Evolutionary conservation across 1,139 yeast genomes (phyloP).

Genomic region (Candida tropicalis): DNA sequence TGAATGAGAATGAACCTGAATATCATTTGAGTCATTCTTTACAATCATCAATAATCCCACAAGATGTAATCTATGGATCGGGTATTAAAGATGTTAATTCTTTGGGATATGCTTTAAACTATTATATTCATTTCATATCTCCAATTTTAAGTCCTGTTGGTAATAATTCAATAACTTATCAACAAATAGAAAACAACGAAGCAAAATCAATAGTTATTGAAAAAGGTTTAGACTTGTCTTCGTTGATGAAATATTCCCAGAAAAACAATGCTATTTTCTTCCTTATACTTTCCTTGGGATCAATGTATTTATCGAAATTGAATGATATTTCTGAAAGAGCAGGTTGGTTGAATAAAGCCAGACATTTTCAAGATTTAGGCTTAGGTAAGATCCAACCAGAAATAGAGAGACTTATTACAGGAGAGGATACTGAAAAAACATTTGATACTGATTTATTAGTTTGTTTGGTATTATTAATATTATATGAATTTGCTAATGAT

Average conservation of each 20-base stretch:
- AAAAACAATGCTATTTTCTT: constrained; percentile 26
- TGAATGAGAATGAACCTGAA: constrained; percentile 6
- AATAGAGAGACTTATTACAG: constrained; percentile 12
- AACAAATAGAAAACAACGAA: constrained; percentile 12
- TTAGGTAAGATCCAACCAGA: constrained; percentile 16
- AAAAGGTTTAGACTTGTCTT: constrained; percentile 26
- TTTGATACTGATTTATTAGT: constrained; percentile 22
- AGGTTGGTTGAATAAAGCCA: constrained; percentile 24
- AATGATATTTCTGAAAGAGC: constrained; percentile 13
- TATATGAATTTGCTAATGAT: constrained; percentile 33
- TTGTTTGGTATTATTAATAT: constrained; percentile 26
- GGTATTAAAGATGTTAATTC: constrained; percentile 17
- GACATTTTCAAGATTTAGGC: constrained; percentile 22
- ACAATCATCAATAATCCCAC: constrained; percentile 23
- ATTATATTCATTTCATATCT: constrained; percentile 29
- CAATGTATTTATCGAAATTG: constrained; percentile 27
- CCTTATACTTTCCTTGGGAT: constrained; percentile 29
- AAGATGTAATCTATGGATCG: constrained; percentile 19
- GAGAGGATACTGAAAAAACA: constrained; percentile 6
- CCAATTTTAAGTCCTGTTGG: constrained; percentile 34
- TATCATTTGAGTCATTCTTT: constrained; percentile 13
- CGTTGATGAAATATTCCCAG: constrained; percentile 29
- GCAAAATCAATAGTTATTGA: constrained; percentile 21
- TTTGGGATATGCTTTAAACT: constrained; percentile 27
- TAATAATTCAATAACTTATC: constrained; percentile 18